A percentile compares a stretch with the other conserved stretches of the same genome.
phyloP scores from a whole-genome alignment of 31 red algal genomes.

The Odonthalia washingtoniensis region DNA sequence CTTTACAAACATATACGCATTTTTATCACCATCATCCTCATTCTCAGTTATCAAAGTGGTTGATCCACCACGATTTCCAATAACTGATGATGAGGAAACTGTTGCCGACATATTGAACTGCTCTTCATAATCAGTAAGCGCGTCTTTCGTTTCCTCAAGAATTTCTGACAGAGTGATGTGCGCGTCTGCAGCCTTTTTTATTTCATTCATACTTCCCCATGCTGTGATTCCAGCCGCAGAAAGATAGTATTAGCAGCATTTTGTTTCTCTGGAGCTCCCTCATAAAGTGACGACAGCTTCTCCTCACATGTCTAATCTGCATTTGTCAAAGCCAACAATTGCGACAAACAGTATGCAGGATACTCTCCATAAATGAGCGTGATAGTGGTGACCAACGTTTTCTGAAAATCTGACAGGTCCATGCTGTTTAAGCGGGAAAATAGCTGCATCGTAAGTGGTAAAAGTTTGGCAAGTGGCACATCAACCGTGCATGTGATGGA shows the following conservation, averaged over 20 bases:
- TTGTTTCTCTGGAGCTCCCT: constrained; percentile 79
- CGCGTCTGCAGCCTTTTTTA: constrained; percentile 62
- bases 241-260: constrained; percentile 74
- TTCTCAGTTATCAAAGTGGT: too few species aligned
- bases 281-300: constrained; percentile 62
- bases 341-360: constrained; percentile 93
- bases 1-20: too few species aligned
- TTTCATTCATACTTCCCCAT: constrained; percentile 66
- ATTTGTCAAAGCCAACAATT: constrained; percentile 85
- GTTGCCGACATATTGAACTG: neutral
- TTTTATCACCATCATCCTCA: too few species aligned
- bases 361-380: constrained; percentile 51
- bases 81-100: neutral
- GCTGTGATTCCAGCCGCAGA: constrained; percentile 25
- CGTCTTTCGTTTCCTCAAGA: too few species aligned
- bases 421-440: constrained; percentile 54
- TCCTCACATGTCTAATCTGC: constrained; percentile 56
- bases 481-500: constrained; percentile 22
- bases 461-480: constrained; percentile 65
- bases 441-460: constrained; percentile 72
- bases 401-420: constrained; percentile 63
- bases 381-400: constrained; percentile 55
- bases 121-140: neutral
- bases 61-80: too few species aligned
- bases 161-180: constrained; percentile 85